phyloP scores from a whole-genome alignment of 192 early-diverging fungal species.

The Backusella westeae region DNA sequence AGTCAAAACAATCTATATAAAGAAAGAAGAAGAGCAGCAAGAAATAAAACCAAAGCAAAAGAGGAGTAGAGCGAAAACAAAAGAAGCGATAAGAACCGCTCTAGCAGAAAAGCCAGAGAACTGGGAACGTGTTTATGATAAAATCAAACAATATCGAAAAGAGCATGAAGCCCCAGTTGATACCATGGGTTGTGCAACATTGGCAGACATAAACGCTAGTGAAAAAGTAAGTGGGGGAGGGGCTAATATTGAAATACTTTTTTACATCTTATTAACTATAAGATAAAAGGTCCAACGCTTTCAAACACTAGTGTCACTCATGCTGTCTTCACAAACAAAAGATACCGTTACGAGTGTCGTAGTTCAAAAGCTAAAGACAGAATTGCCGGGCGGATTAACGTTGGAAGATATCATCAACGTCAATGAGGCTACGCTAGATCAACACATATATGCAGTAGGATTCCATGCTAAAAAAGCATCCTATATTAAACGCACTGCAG shows the following conservation, averaged over 20 bases:
- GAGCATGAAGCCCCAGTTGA: conserved; percentile 78
- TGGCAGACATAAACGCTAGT: conserved; percentile 50
- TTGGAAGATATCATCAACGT: conserved; percentile 61
- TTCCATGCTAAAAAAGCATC: conserved; percentile 87
- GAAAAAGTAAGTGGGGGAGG: not conserved
- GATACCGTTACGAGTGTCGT: conserved; percentile 84
- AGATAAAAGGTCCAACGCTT: conserved; percentile 51
- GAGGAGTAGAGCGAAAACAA: too few species aligned
- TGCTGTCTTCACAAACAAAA: conserved; percentile 93
- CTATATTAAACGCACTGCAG: conserved; percentile 79
- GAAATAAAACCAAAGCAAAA: not conserved
- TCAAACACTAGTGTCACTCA: conserved; percentile 82
- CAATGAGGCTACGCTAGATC: conserved; percentile 62
- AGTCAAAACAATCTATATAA: not conserved
- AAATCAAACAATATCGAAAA: conserved; percentile 67
- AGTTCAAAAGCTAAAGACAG: conserved; percentile 61
- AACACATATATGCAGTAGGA: conserved; percentile 77
- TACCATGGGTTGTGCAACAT: conserved; percentile 81
- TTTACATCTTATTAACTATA: not conserved
- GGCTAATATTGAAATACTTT: too few species aligned
- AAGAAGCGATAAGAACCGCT: not conserved
- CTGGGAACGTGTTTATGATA: conserved; percentile 65
- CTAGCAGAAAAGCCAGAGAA: conserved; percentile 34
- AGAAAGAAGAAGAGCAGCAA: not conserved
- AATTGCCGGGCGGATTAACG: conserved; percentile 68